Percentiles rank a stretch among this genome's conserved stretches.
phyloP scores from a whole-genome alignment of 257 asterid genomes.

The Leptodermis oblonga region DNA sequence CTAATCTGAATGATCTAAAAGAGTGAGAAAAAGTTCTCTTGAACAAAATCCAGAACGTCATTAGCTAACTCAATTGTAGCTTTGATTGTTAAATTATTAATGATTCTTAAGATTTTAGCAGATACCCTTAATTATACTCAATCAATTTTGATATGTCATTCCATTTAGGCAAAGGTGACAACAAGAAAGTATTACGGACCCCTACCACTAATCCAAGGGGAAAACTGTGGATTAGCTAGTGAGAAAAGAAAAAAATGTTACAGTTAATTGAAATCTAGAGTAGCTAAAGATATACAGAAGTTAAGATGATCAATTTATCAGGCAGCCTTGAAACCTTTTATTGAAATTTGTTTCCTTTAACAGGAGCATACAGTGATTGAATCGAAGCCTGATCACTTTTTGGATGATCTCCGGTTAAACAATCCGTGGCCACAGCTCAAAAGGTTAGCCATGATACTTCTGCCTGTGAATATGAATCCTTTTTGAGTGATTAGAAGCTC shows the following conservation, averaged over 20 bases:
- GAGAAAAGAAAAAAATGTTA: background rate
- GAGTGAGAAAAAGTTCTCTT: background rate
- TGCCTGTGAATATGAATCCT: background rate
- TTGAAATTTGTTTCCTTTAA: conserved; percentile 21
- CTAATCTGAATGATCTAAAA: background rate
- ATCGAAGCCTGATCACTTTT: conserved; percentile 93
- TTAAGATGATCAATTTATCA: background rate
- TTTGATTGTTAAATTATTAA: background rate
- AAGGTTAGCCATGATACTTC: conserved; percentile 42
- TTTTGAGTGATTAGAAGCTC: background rate
- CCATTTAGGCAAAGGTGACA: background rate
- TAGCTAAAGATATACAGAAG: background rate
- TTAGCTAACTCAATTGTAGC: background rate
- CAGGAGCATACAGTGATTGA: conserved; percentile 97
- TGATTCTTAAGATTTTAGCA: background rate
- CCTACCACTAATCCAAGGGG: background rate
- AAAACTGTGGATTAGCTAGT: background rate
- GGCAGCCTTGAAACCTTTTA: background rate
- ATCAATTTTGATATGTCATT: background rate
- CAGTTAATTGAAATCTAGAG: background rate
- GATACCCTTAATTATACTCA: background rate
- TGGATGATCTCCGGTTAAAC: conserved; percentile 89
- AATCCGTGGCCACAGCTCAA: conserved; percentile 91
- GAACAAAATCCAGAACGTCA: background rate
- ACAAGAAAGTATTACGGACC: background rate